Conservation (phyloP, 352 stramenopile genomes). For the Phytophthora sp. region DNA sequence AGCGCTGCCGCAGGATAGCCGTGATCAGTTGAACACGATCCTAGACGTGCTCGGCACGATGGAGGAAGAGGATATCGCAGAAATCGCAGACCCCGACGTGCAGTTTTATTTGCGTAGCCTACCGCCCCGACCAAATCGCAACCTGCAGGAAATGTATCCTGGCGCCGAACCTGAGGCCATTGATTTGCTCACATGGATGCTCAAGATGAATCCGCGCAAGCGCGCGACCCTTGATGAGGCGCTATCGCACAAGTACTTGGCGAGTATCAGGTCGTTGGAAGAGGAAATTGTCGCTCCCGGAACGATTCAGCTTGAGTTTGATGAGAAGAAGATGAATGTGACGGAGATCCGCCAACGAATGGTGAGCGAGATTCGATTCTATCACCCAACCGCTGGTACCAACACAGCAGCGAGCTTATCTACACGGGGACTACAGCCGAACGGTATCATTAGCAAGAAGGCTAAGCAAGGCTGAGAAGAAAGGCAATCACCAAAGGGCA, state of each 20-base stretch:
- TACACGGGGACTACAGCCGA: constrained; percentile 16
- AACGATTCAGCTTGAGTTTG: constrained; percentile 86
- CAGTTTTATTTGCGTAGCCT: constrained; percentile 84
- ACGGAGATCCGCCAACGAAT: constrained; percentile 84
- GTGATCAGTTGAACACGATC: constrained; percentile 89
- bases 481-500: constrained; percentile 5
- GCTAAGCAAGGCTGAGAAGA: constrained; percentile 37
- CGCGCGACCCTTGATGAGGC: constrained; percentile 82
- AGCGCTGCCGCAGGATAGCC: constrained; percentile 81
- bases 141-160: constrained; percentile 86
- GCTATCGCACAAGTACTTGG: constrained; percentile 84
- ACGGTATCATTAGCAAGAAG: constrained; percentile 41
- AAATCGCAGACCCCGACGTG: constrained; percentile 86
- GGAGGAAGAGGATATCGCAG: constrained; percentile 83
- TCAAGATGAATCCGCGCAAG: constrained; percentile 88
- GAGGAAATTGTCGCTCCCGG: constrained; percentile 86
- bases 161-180: constrained; percentile 84
- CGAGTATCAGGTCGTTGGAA: constrained; percentile 84
- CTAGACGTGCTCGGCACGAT: constrained; percentile 89
- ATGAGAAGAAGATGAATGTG: constrained; percentile 87
- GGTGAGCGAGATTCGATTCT: constrained; percentile 79
- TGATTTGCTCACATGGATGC: constrained; percentile 81
- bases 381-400: constrained; percentile 58
- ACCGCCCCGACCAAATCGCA: constrained; percentile 67
- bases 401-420: constrained; percentile 18